Evolutionary conservation across 2,329 filamentous ascomycete genomes (phyloP), one percentile per base, ranked within the genome.

Genomic region (Xylariaceae sp.): DNA sequence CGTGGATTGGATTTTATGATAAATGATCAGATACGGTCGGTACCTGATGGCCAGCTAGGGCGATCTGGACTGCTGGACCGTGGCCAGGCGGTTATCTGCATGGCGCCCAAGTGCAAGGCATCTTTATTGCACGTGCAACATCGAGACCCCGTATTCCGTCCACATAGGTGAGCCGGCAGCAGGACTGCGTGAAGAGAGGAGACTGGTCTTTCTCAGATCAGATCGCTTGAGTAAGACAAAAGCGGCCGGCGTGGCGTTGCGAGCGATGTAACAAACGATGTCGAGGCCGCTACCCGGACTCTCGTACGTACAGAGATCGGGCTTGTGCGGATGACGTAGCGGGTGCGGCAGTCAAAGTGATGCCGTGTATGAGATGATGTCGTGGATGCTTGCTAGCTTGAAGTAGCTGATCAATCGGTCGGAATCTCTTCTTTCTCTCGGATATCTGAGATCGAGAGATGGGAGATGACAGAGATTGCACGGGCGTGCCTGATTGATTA

Each of bases 41-140:
- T 3, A 30, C 34, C 13, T 15, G 50, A 44, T 13, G 37, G 39
- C 8, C 52, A 17, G 8, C 4, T 17, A 8, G 50, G 35, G 17
- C 30, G 48, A 61, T 57, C 56, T 57, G 52, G 39, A 35, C 39
- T 54, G 48, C 50, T 55, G 42, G 62, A 42, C 37, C 6, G 37
- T 60, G 44, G 53, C 48, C 47, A 13, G 50, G 42, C 62, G 62
- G 62, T 53, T 64, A 62, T 64, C 57, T 62, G 62, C 59, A 62
- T 64, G 50, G 55, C 49, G 56, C 61, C 44, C 23, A 44, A 42
- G 44, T 42, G 35, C 53, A 47, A 62, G 49, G 55, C 44, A 34
- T 18, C 23, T 35, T 45, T 17, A 55, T 50, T 44, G 55, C 51
- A 55, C 35, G 58, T 59, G 56, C 34, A 48, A 61, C 48, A 37